phyloP scores from a whole-genome alignment of 805 yeast species.

The Candida piceae region DNA sequence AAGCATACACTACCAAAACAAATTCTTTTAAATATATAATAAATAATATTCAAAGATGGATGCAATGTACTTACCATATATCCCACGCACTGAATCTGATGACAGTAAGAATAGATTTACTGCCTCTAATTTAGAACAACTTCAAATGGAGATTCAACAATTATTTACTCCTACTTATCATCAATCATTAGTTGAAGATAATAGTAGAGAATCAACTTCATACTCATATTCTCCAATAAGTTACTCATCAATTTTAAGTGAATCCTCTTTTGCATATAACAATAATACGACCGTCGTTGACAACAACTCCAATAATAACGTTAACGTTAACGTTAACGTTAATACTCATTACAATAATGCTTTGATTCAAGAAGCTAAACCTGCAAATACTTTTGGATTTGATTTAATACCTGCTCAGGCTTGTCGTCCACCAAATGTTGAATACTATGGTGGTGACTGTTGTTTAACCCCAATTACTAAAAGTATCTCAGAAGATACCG shows the following conservation, averaged over 20 bases:
- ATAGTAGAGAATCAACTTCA: neutral
- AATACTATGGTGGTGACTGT: too few species aligned
- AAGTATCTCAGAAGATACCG: too few species aligned
- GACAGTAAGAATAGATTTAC: conserved; percentile 1
- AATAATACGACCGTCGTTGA: too few species aligned
- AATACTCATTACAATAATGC: too few species aligned
- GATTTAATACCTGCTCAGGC: conserved; percentile 21
- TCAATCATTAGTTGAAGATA: neutral
- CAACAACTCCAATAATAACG: too few species aligned
- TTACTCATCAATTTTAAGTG: too few species aligned
- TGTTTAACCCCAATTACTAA: too few species aligned
- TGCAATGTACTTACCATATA: neutral
- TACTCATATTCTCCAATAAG: neutral
- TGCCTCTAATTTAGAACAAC: conserved; percentile 2
- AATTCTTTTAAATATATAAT: too few species aligned
- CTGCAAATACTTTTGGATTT: conserved; percentile 6
- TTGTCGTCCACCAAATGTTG: conserved; percentile 15
- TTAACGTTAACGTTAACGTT: too few species aligned
- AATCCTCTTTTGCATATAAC: too few species aligned
- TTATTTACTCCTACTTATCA: neutral
- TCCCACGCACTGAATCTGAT: neutral
- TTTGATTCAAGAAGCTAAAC: too few species aligned
- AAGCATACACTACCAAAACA: too few species aligned
- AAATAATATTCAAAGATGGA: conserved; percentile 1
- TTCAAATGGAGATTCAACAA: neutral